Percentiles rank a stretch among this genome's conserved stretches.
Conservation (phyloP, 2,329 filamentous ascomycete genomes). For the Neurospora sp. region DNA sequence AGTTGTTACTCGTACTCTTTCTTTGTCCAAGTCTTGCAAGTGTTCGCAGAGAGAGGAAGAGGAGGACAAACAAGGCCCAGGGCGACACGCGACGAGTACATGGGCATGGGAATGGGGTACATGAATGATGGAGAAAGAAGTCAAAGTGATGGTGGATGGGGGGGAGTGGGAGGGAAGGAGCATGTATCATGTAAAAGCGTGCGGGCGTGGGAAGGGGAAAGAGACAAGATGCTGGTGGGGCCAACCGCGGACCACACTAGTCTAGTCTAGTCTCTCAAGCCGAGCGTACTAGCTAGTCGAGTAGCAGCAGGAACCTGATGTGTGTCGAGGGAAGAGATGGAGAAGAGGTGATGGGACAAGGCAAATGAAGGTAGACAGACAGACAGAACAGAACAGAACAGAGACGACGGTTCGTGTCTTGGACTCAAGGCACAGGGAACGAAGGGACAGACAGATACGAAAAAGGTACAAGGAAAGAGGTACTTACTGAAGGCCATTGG, state of each 20-base stretch:
- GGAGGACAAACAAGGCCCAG: background rate
- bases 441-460: conserved; percentile 15
- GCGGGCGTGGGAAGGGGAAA: conserved; percentile 1
- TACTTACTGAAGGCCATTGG: conserved; percentile 49
- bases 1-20: background rate
- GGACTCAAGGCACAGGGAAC: background rate
- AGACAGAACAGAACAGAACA: background rate
- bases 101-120: conserved; percentile 12
- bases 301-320: background rate
- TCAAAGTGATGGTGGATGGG: conserved; percentile 7
- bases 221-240: conserved; percentile 6
- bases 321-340: conserved; percentile 17
- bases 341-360: conserved; percentile 15
- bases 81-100: conserved; percentile 13
- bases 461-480: conserved; percentile 22
- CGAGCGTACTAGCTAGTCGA: background rate
- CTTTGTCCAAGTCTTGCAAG: background rate
- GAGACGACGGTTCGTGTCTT: background rate
- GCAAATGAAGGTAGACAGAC: background rate
- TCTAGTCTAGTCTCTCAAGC: background rate
- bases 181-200: conserved; percentile 1
- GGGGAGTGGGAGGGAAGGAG: conserved; percentile 1
- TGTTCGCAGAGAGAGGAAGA: background rate
- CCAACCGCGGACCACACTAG: background rate
- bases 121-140: conserved; percentile 11